phyloP scores from a whole-genome alignment of 2,329 filamentous ascomycete genomes.

The Colletotrichum zoysiae region DNA sequence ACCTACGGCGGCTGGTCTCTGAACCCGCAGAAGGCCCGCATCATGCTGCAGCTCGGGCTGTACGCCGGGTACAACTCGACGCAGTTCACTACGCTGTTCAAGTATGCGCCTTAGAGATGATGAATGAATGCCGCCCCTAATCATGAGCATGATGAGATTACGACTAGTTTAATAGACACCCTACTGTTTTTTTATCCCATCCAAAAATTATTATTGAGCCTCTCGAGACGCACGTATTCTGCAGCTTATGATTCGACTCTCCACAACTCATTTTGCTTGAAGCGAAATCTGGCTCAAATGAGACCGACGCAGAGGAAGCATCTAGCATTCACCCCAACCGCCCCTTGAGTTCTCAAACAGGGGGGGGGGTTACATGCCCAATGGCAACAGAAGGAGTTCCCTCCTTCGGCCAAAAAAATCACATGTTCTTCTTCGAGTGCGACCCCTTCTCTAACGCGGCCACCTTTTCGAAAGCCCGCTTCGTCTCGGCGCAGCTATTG shows the following conservation, averaged over 20 bases:
- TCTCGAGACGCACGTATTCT: no score
- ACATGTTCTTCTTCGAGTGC: conserved; percentile 16
- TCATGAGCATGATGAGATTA: conserved; percentile 11
- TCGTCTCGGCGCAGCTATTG: conserved; percentile 47
- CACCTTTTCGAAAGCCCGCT: conserved; percentile 47
- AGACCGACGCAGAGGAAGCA: background rate
- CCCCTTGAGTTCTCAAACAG: background rate
- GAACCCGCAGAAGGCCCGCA: conserved; percentile 67
- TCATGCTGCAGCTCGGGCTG: conserved; percentile 61
- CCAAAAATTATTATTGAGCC: background rate
- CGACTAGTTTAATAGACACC: conserved; percentile 16
- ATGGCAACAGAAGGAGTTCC: no score
- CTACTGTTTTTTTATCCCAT: background rate
- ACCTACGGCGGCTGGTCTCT: conserved; percentile 62
- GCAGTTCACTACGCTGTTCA: conserved; percentile 39
- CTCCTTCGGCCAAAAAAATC: background rate
- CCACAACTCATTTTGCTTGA: background rate
- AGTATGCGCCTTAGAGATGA: conserved; percentile 21
- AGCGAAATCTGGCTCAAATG: background rate
- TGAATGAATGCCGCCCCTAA: background rate
- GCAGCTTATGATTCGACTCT: background rate
- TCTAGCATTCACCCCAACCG: background rate
- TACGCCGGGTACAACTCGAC: conserved; percentile 27
- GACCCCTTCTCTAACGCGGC: conserved; percentile 40
- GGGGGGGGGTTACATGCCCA: background rate